Evolutionary conservation across 192 early-diverging fungal species (phyloP).

Genomic region (Chytriomyces confervae): DNA sequence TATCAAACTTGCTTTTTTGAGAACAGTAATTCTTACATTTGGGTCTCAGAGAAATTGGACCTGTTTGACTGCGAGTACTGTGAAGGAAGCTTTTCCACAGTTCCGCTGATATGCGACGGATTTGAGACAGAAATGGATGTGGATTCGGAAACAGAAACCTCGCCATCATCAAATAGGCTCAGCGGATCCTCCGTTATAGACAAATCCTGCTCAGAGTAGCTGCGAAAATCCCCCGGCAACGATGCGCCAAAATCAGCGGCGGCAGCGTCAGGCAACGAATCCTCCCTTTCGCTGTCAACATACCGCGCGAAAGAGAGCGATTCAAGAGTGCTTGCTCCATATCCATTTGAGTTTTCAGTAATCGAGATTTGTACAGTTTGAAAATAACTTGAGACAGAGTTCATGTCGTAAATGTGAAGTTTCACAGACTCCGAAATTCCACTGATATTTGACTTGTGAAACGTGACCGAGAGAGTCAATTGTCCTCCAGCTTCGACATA

Average conservation of each 20-base stretch:
- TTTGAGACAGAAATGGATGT: conserved; percentile 23
- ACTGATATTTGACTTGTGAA: conserved; percentile 63
- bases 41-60: conserved; percentile 15
- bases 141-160: conserved; percentile 21
- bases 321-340: conserved; percentile 17
- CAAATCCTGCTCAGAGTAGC: conserved; percentile 27
- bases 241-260: background rate
- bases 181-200: conserved; percentile 30
- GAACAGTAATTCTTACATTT: conserved; percentile 5
- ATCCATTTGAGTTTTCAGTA: conserved; percentile 56
- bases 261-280: conserved; percentile 20
- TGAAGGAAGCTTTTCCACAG: conserved; percentile 19
- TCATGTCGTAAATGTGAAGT: conserved; percentile 70
- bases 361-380: conserved; percentile 70
- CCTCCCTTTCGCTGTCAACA: conserved; percentile 28
- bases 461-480: conserved; percentile 61
- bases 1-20: background rate
- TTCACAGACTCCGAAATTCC: conserved; percentile 80
- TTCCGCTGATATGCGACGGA: conserved; percentile 1
- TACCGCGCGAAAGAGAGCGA: conserved; percentile 17
- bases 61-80: conserved; percentile 19
- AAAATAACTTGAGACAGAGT: conserved; percentile 64
- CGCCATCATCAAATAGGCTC: conserved; percentile 26
- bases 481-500: conserved; percentile 64
- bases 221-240: conserved; percentile 4